Evolutionary conservation across 2,329 filamentous ascomycete species (phyloP).

Genomic region (Paraphaeosphaeria minitans): DNA sequence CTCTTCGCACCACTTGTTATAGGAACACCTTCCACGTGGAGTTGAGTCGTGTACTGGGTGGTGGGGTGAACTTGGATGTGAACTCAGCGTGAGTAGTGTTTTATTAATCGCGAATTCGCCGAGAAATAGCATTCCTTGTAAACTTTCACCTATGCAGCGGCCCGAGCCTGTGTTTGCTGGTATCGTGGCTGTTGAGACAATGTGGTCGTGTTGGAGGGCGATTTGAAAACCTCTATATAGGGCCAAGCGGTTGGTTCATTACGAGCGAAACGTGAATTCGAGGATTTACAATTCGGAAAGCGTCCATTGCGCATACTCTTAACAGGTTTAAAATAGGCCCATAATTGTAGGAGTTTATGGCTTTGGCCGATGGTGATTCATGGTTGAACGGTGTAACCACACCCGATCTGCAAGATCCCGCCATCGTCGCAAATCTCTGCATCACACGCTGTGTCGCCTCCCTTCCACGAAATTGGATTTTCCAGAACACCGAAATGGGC

Average conservation of each 20-base stretch:
- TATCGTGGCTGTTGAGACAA: neutral
- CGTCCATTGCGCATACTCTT: neutral
- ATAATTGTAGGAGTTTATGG: neutral
- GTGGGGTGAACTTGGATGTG: neutral
- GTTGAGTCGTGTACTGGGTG: neutral
- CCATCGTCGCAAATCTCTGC: neutral
- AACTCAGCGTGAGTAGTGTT: neutral
- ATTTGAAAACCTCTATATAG: neutral
- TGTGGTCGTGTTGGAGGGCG: neutral
- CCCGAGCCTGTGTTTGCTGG: constrained; percentile 1
- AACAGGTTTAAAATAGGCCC: neutral
- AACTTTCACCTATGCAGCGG: constrained; percentile 4
- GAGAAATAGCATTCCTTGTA: neutral
- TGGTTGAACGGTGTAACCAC: neutral
- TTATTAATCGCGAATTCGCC: neutral
- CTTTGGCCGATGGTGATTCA: neutral
- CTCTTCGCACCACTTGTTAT: neutral
- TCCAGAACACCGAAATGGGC: neutral
- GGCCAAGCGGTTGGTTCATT: constrained; percentile 3
- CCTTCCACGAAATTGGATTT: neutral
- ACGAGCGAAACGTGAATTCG: neutral
- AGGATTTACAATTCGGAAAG: neutral
- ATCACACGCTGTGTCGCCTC: neutral
- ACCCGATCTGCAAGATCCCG: neutral
- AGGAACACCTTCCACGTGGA: neutral